Percentiles rank a stretch among this genome's conserved stretches.
Conservation (phyloP, 306 rosid species). For the Dryas octopetala region DNA sequence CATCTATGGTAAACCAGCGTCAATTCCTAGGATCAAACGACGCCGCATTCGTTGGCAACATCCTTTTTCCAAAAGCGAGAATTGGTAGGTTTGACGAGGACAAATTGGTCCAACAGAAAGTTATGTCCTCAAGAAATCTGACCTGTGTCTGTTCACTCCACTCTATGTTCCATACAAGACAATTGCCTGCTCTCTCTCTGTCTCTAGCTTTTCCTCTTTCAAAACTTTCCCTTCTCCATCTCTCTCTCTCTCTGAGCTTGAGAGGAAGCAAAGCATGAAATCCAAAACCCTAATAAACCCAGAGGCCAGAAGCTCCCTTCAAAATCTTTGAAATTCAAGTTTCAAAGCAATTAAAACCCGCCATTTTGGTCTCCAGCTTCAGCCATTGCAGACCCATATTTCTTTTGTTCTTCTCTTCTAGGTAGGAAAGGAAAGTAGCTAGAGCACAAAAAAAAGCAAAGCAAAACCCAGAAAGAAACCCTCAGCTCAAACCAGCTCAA, state of each 20-base stretch:
- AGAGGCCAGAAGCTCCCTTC: not conserved
- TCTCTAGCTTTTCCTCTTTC: constrained; percentile 1
- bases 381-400: not conserved
- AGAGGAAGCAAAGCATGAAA: constrained; percentile 5
- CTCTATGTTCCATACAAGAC: constrained; percentile 20
- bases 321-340: not conserved
- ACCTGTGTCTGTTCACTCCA: constrained; percentile 28
- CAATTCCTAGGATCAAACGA: not conserved
- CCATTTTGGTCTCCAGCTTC: not conserved
- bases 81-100: constrained; percentile 21
- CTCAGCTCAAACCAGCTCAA: not conserved
- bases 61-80: not conserved
- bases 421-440: not conserved
- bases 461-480: constrained; percentile 4
- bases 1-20: not conserved
- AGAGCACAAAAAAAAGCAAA: not conserved
- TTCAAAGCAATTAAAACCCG: not conserved
- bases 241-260: constrained; percentile 1
- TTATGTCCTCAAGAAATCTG: constrained; percentile 32
- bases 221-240: constrained; percentile 9
- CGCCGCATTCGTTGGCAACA: constrained; percentile 1
- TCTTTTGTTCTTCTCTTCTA: not conserved
- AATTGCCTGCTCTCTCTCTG: constrained; percentile 24
- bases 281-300: constrained; percentile 27
- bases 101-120: constrained; percentile 30